Base-by-base conservation (phyloP, 2,329 filamentous ascomycete genomes). In the Neurospora sp. region DNA sequence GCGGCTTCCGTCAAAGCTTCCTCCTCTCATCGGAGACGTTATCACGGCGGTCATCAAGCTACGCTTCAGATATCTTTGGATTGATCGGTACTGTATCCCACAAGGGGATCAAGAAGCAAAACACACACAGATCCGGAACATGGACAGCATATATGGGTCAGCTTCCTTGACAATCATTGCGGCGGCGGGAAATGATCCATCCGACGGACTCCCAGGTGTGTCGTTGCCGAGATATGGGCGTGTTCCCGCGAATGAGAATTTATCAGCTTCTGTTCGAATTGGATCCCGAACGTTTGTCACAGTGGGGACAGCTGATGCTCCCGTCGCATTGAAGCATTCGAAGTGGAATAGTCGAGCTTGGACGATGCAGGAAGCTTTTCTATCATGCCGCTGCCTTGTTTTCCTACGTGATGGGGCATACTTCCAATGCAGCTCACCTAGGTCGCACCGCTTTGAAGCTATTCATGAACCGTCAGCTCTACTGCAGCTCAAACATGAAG, bases 111-210 rank as follows among this genome's bases (percentile, higher is more conserved):
- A 5, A 52, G 43, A 52, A 23, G 43, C 43, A 23, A 76, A 77
- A 28, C 23, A 38, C 72, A 71, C 73, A 2, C 79, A 82, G 42
- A 76, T 82, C 28, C 71, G 74, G 0, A 75, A 77, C 6, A 82
- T 82, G 81, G 79, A 81, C 23, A 74, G 77, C 2, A 79, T 82
- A 4, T 82, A 80, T 33, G 76, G 77, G 28, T 76, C 77, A 0
- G 76, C 81, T 0, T 75, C 74, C 2, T n/a, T 82, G n/a, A 80
- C 80, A 1, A 81, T 82, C 23, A 76, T 82, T 58, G 80, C 80
- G 0, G 80, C 80, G 1, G 78, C 78, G 8, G 79, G 78, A 1
- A 69, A 78, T 2, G 75, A 78, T 66, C 76, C 79, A 0, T 76
- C 71, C 8, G 72, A 79, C 7, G 80, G 81, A 0, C 75, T 82